These are phyloP conservation scores for Fraxinus velutina DNA, from an alignment of 305 asterid genomes.

Conservation along the genomic window DNA sequence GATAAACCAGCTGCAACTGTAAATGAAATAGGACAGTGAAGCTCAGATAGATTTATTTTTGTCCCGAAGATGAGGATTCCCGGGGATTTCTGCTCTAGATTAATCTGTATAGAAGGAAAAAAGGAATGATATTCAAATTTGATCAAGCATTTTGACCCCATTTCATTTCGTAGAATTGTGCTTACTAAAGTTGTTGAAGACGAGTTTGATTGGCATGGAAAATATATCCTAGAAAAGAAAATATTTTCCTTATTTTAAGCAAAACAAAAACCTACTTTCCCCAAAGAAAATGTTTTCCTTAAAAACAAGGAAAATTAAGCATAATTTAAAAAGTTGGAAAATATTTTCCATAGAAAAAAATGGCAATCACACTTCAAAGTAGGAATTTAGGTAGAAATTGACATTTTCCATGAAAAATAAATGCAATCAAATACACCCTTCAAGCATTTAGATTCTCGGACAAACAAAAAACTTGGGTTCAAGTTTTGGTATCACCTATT, in stretches of 20 bases:
- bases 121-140: neutral
- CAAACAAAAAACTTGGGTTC: neutral
- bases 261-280: too few relatives aligned
- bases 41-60: slow-evolving; percentile 10
- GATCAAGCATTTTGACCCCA: neutral
- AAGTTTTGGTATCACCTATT: neutral
- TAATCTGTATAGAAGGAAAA: slow-evolving; percentile 11
- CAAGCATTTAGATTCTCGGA: neutral
- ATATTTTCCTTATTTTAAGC: too few relatives aligned
- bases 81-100: neutral
- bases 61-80: slow-evolving; percentile 14
- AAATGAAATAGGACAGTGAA: slow-evolving; percentile 7
- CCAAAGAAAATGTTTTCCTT: too few relatives aligned
- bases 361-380: too few relatives aligned
- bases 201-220: neutral
- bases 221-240: too few relatives aligned
- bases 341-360: too few relatives aligned
- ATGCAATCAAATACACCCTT: too few relatives aligned
- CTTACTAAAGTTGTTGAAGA: neutral
- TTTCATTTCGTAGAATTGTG: neutral
- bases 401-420: too few relatives aligned
- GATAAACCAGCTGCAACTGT: slow-evolving; percentile 12
- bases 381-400: too few relatives aligned
- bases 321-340: too few relatives aligned
- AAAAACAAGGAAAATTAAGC: too few relatives aligned